Evolutionary conservation across 2,329 filamentous ascomycete species (phyloP), one percentile per base, ranked within the genome.

Genomic region (Nemania diffusa): DNA sequence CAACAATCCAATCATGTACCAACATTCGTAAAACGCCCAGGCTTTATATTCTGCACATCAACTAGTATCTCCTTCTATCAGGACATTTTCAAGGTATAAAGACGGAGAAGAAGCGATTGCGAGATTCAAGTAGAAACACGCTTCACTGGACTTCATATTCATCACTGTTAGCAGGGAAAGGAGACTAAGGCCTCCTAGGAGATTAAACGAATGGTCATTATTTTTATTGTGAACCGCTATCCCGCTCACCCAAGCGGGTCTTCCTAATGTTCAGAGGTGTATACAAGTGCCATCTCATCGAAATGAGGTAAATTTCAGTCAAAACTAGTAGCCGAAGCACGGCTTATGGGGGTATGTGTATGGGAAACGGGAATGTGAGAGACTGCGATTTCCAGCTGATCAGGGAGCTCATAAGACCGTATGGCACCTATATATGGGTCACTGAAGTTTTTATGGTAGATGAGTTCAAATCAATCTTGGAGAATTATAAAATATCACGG

Each of bases 201-300:
- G 26, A 26, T 62, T 60, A 57, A 68, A 62, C 62, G 67, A 69
- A 42, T 64, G 64, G 58, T 69, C 62, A 71, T 69, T 71, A 71
- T 64, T 66, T 68, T 65, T 65, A 71, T 67, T 67, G 61, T 67
- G 51, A 53, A 50, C 40, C 26, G 29, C 53, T 50, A 51, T 60
- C 57, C 44, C 48, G 51, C 62, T 60, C 69, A 63, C 50, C 53
- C 62, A 59, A 59, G 42, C 55, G 55, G 63, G 64, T 46, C 44
- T 63, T 64, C 64, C 20, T 67, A 56, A 58, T 57, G 64, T 59
- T 13, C 62, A 56, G 62, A 57, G 62, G 53, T 68, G 57, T 71
- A 68, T 70, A 71, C 68, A 70, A 63, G 40, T 69, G 65, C 57
- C 55, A 46, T 70, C 65, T 68, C 62, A 42, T 63, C 22, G 29